Evolutionary conservation across 2,329 filamentous ascomycete species (phyloP), one percentile per base, ranked within the genome.

Genomic region (Phaeoacremonium minimum): DNA sequence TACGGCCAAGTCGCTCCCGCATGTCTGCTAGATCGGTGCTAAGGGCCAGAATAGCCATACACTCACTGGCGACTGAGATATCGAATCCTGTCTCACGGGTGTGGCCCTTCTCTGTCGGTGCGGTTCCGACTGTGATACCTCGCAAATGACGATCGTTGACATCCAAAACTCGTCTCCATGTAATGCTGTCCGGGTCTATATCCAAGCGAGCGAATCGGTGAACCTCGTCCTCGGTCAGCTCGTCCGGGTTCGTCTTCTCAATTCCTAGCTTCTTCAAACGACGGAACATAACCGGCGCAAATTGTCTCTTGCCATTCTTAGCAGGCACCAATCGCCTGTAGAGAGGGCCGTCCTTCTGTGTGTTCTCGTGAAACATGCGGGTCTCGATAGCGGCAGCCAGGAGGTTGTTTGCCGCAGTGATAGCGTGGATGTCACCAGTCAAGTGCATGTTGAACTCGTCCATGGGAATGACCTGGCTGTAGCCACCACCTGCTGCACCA

Each of bases 401-500:
- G 40, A 98, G 73, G 66, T 98, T 98, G 75, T 97, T 98, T 26
- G 93, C 93, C 18, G 91, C 91, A 36, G 89, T 89, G 55, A 98
- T 93, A 47, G 93, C 93, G 61, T 98, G 93, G 39, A 98, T 97
- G 59, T 98, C 93, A 53, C 93, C 93, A 37, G 93, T 98, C 53
- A 98, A 69, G 62, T 98, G 93, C 56, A 98, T 71, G 66, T 98
- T 98, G 73, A 98, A 98, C 63, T 98, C 93, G 53, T 98, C 93
- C 93, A 98, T 98, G 41, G 93, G 93, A 52, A 98, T 97, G 56
- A 98, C 93, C 63, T 98, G 93, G 61, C 88, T 95, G 77, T 97
- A 98, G 28, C 93, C 93, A 61, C 93, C 93, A 53, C 93, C 93
- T 38, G 93, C 93, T 41, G 93, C 93, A 53, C 93, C 93, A 45